These are phyloP conservation scores for Hepatocystis sp. DNA, from an alignment of 169 alveolate genomes.

Conservation along the genomic window DNA sequence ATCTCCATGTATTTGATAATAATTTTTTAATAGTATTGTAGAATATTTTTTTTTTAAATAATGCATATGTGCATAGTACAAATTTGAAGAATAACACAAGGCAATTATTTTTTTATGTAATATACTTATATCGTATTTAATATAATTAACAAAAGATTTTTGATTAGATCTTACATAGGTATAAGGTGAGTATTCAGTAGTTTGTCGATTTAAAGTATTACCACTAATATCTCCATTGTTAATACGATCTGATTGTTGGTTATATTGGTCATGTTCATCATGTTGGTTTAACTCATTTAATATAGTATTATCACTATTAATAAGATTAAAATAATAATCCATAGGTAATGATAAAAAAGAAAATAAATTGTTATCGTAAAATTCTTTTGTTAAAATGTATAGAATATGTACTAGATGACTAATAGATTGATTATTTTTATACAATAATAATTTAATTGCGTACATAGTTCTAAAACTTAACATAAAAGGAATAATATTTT, in stretches of 20 bases:
- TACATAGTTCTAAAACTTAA: constrained; percentile 34
- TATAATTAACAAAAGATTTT: constrained; percentile 1
- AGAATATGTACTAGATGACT: constrained; percentile 52
- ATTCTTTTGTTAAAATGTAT: constrained; percentile 52
- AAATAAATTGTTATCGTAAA: constrained; percentile 40
- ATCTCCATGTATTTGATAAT: constrained; percentile 32
- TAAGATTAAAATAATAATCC: constrained; percentile 27
- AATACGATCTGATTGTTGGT: too few species aligned
- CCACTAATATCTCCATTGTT: not conserved
- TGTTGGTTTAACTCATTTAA: too few species aligned
- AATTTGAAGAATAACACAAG: constrained; percentile 44
- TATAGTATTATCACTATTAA: too few species aligned
- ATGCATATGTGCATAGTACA: constrained; percentile 28
- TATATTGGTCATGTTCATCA: too few species aligned
- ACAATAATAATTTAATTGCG: constrained; percentile 32
- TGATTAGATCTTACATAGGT: constrained; percentile 42
- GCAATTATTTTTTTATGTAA: constrained; percentile 44
- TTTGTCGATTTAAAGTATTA: not conserved
- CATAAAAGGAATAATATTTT: constrained; percentile 34
- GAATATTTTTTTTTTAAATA: constrained; percentile 32
- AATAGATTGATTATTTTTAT: constrained; percentile 65
- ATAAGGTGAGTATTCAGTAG: constrained; percentile 36
- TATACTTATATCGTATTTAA: constrained; percentile 22
- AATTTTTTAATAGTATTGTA: constrained; percentile 8
- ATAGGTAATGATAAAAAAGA: constrained; percentile 57